Conservation (phyloP, 2,329 filamentous ascomycete genomes). For the Chalara sp. region DNA sequence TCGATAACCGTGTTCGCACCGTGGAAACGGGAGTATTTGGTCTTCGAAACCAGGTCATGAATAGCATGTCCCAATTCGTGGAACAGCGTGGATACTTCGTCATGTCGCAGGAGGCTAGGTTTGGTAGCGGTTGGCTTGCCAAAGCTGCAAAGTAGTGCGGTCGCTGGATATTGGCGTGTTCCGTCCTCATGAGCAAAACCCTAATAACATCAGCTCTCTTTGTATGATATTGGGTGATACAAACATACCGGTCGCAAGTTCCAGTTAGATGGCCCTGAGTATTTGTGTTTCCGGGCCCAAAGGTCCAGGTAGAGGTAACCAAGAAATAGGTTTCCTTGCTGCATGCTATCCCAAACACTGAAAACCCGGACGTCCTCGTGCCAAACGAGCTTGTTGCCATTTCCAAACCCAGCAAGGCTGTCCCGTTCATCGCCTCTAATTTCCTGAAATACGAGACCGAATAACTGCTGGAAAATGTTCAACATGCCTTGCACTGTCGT, state of each 20-base stretch:
- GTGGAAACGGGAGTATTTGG: constrained; percentile 58
- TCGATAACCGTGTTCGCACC: constrained; percentile 59
- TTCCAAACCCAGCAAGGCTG: too few species aligned
- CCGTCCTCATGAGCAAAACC: constrained; percentile 78
- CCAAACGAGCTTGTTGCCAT: constrained; percentile 42
- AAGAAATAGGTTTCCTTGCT: constrained; percentile 63
- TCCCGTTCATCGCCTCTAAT: constrained; percentile 56
- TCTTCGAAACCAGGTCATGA: constrained; percentile 58
- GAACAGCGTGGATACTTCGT: constrained; percentile 77
- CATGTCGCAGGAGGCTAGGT: constrained; percentile 72
- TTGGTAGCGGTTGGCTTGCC: constrained; percentile 42
- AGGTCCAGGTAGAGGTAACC: constrained; percentile 80
- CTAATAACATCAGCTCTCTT: constrained; percentile 61
- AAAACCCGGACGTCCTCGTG: constrained; percentile 76
- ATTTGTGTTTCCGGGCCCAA: constrained; percentile 73
- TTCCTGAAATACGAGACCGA: constrained; percentile 72
- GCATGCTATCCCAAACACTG: constrained; percentile 72
- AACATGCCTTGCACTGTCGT: constrained; percentile 72
- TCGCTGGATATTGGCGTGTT: constrained; percentile 68
- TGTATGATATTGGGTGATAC: background rate
- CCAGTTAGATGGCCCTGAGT: background rate
- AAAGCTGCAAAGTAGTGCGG: constrained; percentile 78
- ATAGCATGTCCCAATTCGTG: constrained; percentile 69
- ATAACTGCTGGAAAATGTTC: constrained; percentile 74
- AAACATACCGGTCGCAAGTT: background rate